These are phyloP conservation scores for Colletotrichum gloeosporioides DNA, from an alignment of 2,329 filamentous ascomycete species.

Conservation along the genomic window DNA sequence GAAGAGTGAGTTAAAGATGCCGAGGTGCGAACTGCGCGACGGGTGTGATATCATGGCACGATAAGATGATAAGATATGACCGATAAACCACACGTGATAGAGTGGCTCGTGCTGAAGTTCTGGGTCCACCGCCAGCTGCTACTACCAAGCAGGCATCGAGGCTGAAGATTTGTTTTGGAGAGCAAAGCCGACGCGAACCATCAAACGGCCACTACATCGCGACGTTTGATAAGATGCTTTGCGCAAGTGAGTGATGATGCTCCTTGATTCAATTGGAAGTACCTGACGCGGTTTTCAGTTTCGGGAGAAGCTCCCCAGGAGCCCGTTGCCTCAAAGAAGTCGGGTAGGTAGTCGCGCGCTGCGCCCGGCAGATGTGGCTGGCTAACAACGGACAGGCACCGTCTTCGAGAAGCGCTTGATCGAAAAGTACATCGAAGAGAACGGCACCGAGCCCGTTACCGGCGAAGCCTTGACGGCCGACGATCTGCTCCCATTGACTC, in stretches of 20 bases:
- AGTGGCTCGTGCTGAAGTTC: conserved; percentile 11
- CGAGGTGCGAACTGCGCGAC: not conserved
- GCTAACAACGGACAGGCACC: conserved; percentile 60
- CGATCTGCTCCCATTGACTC: conserved; percentile 88
- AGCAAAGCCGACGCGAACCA: conserved; percentile 8
- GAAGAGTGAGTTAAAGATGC: not conserved
- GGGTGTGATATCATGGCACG: not conserved
- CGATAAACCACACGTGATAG: conserved; percentile 2
- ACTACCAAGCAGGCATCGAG: conserved; percentile 10
- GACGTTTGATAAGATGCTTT: conserved; percentile 20
- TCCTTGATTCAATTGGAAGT: not conserved
- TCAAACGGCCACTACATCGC: conserved; percentile 6
- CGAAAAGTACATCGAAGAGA: conserved; percentile 91
- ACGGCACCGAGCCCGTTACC: conserved; percentile 90
- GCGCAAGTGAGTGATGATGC: conserved; percentile 42
- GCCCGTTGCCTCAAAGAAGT: conserved; percentile 94
- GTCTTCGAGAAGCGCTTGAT: conserved; percentile 96
- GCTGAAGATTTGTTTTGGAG: conserved; percentile 24
- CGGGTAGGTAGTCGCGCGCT: conserved; percentile 63
- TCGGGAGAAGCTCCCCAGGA: conserved; percentile 96
- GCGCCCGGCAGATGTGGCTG: not conserved
- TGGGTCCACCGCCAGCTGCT: not conserved
- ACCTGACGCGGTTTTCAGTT: conserved; percentile 59
- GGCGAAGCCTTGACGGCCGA: conserved; percentile 83
- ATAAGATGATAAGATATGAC: not conserved